A percentile compares a stretch with the other conserved stretches of the same genome.
Evolutionary conservation across 176 grass and related monocot species (phyloP).

Genomic region (Oropetium thomaeum): DNA sequence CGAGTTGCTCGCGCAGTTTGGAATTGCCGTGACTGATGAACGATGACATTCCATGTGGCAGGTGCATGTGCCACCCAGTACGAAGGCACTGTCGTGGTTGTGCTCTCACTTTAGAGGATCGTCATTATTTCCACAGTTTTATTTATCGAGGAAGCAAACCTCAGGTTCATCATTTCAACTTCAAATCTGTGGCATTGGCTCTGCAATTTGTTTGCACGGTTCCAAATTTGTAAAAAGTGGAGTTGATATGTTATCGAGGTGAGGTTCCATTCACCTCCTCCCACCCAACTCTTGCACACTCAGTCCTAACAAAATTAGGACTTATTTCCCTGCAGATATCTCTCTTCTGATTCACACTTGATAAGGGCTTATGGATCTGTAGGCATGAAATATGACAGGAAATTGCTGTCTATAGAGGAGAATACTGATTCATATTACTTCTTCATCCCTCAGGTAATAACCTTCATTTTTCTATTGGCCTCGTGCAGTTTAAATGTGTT

Average conservation of each 20-base stretch:
- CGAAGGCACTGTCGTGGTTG: constrained; percentile 72
- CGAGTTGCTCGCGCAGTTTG: background rate
- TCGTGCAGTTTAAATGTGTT: background rate
- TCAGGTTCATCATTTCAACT: constrained; percentile 37
- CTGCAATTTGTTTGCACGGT: constrained; percentile 64
- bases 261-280: background rate
- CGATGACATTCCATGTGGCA: constrained; percentile 30
- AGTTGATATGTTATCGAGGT: constrained; percentile 63
- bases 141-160: constrained; percentile 39
- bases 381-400: constrained; percentile 51
- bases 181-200: constrained; percentile 64
- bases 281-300: background rate
- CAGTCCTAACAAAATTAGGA: constrained; percentile 13
- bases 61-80: constrained; percentile 74
- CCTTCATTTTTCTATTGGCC: constrained; percentile 15
- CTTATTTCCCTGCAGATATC: constrained; percentile 58
- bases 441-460: constrained; percentile 84
- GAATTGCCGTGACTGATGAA: background rate
- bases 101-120: constrained; percentile 55
- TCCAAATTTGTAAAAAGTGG: constrained; percentile 37
- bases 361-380: constrained; percentile 77
- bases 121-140: constrained; percentile 79
- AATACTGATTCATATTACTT: constrained; percentile 61
- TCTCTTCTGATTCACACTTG: constrained; percentile 58
- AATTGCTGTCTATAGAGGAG: constrained; percentile 40